Conservation (phyloP, 208 protist species). For the Trypanosoma conorhini region DNA sequence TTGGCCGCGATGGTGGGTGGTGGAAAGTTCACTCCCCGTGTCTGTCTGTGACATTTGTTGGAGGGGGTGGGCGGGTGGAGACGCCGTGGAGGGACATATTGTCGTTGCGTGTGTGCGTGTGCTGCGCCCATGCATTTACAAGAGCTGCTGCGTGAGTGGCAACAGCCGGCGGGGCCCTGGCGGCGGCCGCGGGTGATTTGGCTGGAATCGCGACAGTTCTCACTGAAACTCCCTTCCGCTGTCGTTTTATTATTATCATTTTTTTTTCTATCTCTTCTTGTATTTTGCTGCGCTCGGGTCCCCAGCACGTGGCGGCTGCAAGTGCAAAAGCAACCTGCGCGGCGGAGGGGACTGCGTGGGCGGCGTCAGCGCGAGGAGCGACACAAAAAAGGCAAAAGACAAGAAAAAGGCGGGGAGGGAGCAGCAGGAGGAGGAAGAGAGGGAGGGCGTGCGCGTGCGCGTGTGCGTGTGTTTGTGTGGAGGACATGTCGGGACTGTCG, state of each 20-base stretch:
- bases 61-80: not conserved
- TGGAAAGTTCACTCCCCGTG: not conserved
- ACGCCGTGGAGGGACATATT: no score
- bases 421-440: not conserved
- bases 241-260: conserved; percentile 9
- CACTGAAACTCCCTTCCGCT: no score
- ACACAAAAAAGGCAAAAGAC: not conserved
- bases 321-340: not conserved
- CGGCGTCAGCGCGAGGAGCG: not conserved
- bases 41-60: not conserved
- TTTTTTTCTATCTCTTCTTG: conserved; percentile 7
- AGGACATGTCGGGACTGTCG: conserved; percentile 67
- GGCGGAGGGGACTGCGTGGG: no score
- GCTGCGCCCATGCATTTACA: not conserved
- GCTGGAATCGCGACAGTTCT: no score
- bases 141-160: not conserved
- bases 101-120: not conserved
- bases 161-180: no score
- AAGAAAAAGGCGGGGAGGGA: conserved; percentile 8
- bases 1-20: not conserved
- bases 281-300: not conserved
- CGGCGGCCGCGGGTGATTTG: not conserved
- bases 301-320: not conserved
- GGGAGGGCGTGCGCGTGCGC: no score
- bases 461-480: no score